phyloP scores from a whole-genome alignment of 2,329 filamentous ascomycete species.

The Penicillium sp. region DNA sequence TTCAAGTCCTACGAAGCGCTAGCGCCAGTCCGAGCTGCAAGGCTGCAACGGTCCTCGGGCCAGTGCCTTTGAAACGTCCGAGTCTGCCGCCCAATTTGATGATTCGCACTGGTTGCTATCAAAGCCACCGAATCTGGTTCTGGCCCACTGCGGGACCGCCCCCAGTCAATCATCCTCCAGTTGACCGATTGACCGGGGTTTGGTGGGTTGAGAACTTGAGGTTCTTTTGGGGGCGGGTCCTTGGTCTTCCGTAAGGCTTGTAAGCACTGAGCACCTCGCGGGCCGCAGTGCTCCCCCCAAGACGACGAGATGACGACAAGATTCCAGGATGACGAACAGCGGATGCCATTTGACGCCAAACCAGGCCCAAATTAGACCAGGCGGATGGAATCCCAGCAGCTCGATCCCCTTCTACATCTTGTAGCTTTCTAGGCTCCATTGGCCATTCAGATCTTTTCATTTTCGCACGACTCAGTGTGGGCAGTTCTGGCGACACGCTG shows the following conservation, averaged over 20 bases:
- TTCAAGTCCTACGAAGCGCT: neutral
- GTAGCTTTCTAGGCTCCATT: neutral
- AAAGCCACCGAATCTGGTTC: neutral
- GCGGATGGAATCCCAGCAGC: neutral
- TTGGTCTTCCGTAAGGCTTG: neutral
- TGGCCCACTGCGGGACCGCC: neutral
- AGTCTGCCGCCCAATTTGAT: neutral
- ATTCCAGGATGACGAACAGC: neutral
- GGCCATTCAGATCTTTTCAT: neutral
- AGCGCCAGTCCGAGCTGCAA: neutral
- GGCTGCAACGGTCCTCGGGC: neutral
- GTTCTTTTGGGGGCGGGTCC: neutral
- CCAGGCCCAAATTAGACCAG: neutral
- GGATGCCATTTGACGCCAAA: constrained; percentile 4
- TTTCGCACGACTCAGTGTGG: neutral
- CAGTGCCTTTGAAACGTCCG: neutral
- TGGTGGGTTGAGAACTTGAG: too few relatives aligned
- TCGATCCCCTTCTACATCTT: neutral
- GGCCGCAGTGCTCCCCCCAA: neutral
- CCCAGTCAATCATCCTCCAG: neutral
- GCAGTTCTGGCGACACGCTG: neutral
- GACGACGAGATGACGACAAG: neutral
- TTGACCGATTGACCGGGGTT: neutral
- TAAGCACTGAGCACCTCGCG: too few relatives aligned
- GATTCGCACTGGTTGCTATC: neutral